phyloP scores from a whole-genome alignment of 164 flowering plant genomes.

The Liriodendron chinense region DNA sequence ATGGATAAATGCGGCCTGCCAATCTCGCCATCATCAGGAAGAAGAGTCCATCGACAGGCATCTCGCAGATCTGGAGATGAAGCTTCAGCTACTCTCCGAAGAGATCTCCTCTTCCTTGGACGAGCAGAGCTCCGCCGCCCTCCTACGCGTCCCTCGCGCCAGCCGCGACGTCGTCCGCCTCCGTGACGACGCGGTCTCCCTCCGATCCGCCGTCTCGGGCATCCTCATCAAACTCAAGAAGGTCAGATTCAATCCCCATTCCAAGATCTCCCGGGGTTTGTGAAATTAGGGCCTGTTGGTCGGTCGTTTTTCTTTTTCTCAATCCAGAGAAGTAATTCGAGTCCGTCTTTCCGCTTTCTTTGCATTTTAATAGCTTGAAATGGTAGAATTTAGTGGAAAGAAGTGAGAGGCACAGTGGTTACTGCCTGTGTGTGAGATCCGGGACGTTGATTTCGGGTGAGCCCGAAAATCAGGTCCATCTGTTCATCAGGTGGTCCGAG shows the following conservation, averaged over 20 bases:
- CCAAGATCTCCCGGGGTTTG: background rate
- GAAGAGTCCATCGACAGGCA: conserved; percentile 73
- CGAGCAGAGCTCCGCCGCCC: conserved; percentile 84
- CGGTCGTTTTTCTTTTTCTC: background rate
- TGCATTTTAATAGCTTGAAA: background rate
- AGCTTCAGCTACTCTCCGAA: conserved; percentile 91
- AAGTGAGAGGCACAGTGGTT: background rate
- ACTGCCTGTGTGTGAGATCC: background rate
- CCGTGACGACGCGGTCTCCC: conserved; percentile 87
- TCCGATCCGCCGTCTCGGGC: conserved; percentile 69
- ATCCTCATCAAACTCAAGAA: conserved; percentile 81
- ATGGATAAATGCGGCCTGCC: conserved; percentile 81
- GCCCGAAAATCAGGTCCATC: no score
- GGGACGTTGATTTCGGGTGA: no score
- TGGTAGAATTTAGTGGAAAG: background rate
- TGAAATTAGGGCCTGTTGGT: no score
- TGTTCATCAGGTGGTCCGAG: no score
- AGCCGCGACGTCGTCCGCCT: conserved; percentile 90
- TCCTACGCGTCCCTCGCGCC: conserved; percentile 96
- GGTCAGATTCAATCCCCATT: conserved; percentile 33
- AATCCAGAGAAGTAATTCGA: background rate
- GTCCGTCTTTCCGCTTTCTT: background rate
- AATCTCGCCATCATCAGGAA: conserved; percentile 58
- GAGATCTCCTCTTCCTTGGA: conserved; percentile 95
- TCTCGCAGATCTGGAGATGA: conserved; percentile 93